Evolutionary conservation across 345 rosid species (phyloP).

Genomic region (Trapa incisa): DNA sequence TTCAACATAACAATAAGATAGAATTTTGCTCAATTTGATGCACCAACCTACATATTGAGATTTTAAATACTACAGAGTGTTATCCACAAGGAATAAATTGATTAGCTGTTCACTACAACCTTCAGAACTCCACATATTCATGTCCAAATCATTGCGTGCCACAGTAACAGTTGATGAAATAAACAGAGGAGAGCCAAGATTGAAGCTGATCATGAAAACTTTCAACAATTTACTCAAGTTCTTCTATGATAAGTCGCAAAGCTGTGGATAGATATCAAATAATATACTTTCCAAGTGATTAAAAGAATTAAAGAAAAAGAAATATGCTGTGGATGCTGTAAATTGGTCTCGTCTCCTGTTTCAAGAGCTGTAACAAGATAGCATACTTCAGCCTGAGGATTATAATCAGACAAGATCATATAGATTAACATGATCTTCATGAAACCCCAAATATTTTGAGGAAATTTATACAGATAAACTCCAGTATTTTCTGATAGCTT

Average conservation of each 20-base stretch:
- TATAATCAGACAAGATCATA: neutral
- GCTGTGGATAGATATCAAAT: neutral
- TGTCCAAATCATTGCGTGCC: neutral
- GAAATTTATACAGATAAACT: neutral
- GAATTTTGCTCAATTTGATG: neutral
- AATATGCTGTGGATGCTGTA: neutral
- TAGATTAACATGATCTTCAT: neutral
- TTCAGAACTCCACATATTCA: neutral
- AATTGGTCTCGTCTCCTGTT: neutral
- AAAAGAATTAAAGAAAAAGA: neutral
- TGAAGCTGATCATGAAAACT: neutral
- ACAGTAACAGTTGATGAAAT: neutral
- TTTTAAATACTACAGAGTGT: neutral
- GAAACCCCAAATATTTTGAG: neutral
- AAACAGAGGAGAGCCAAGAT: neutral
- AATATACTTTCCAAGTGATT: neutral
- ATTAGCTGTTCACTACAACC: neutral
- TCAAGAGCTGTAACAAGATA: neutral
- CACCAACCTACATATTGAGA: neutral
- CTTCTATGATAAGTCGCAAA: neutral
- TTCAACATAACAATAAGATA: neutral
- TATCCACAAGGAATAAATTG: neutral
- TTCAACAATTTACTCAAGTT: neutral
- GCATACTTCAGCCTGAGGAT: neutral
- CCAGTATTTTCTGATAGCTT: neutral